These are phyloP conservation scores for Arthrobotrys sinensis DNA, from an alignment of 2,329 filamentous ascomycete species.

Conservation along the genomic window DNA sequence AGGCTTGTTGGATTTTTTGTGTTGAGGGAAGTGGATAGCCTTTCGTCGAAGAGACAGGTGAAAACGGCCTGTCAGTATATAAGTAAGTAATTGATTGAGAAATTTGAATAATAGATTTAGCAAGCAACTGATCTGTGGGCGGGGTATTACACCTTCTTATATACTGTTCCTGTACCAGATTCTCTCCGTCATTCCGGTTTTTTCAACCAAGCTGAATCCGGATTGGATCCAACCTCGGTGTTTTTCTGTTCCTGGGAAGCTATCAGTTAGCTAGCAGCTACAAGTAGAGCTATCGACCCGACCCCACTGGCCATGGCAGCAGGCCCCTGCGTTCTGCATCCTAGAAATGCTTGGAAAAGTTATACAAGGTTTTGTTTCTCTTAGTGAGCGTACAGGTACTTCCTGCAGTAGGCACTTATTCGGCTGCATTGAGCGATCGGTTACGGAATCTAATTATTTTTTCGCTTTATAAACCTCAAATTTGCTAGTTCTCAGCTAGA, in stretches of 20 bases:
- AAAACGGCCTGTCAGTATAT: no score
- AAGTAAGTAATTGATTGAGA: not conserved
- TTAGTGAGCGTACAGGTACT: no score
- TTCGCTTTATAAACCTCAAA: no score
- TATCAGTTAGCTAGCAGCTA: not conserved
- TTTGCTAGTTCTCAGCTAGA: no score
- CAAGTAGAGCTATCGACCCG: not conserved
- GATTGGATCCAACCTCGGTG: not conserved
- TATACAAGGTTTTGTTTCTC: not conserved
- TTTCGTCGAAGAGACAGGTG: no score
- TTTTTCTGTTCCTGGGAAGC: slow-evolving; percentile 9
- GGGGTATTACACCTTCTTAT: not conserved
- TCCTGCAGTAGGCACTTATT: no score
- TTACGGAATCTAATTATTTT: no score
- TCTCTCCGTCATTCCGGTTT: slow-evolving; percentile 1
- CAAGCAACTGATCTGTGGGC: not conserved
- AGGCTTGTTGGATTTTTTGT: slow-evolving; percentile 30
- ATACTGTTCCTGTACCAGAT: not conserved
- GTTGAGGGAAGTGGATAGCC: not conserved
- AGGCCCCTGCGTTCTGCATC: not conserved
- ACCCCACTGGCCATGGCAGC: not conserved
- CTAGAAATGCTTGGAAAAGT: not conserved
- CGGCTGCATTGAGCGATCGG: no score
- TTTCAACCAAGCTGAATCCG: not conserved
- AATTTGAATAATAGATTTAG: not conserved